Evolutionary conservation across 176 grass and related monocot species (phyloP).

Genomic region (Bonia amplexicaulis): DNA sequence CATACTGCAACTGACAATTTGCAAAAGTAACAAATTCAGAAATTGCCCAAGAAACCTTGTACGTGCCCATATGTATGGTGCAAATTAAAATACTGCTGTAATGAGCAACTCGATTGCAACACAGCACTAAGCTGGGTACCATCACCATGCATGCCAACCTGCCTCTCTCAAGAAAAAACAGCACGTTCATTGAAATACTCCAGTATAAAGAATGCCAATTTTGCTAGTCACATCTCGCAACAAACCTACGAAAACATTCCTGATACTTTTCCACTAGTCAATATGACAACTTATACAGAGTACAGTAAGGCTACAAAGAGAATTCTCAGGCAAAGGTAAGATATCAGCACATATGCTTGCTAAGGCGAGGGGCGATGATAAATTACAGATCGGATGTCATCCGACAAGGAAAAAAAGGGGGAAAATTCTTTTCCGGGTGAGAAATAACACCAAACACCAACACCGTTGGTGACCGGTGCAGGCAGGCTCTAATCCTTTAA

Average conservation of each 20-base stretch:
- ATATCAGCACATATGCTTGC: conserved; percentile 23
- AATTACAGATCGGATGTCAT: conserved; percentile 35
- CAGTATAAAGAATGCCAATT: conserved; percentile 1
- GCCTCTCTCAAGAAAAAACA: neutral
- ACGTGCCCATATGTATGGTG: neutral
- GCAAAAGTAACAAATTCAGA: neutral
- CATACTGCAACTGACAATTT: neutral
- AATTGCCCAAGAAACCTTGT: neutral
- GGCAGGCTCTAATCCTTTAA: conserved; percentile 38
- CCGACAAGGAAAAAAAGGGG: conserved; percentile 9
- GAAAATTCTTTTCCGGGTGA: conserved; percentile 27
- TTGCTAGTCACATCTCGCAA: neutral
- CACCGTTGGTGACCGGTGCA: neutral
- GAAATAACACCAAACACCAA: conserved; percentile 21
- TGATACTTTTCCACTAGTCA: conserved; percentile 24
- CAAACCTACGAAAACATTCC: conserved; percentile 8
- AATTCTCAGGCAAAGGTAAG: conserved; percentile 1
- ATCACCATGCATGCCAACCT: neutral
- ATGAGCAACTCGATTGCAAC: neutral
- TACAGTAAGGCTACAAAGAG: conserved; percentile 23
- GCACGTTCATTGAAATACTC: neutral
- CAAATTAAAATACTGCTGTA: neutral
- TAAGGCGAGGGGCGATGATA: neutral
- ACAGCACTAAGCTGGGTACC: neutral
- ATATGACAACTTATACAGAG: conserved; percentile 31